Evolutionary conservation across 1,139 yeast genomes (phyloP).

Genomic region (Chernovozyma aurita): DNA sequence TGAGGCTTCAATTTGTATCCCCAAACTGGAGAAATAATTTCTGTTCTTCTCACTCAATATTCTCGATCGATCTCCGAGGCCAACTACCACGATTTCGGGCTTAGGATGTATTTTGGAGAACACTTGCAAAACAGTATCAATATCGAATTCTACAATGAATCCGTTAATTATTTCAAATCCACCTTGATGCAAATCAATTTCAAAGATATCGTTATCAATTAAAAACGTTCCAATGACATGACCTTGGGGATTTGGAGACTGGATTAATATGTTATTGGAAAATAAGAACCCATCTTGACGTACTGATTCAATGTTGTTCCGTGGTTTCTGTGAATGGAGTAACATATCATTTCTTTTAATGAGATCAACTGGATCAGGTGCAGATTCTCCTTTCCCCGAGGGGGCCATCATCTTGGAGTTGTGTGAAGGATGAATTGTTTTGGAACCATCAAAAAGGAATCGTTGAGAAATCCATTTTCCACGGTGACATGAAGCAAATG

Average conservation of each 20-base stretch:
- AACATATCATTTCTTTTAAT: slow-evolving; percentile 43
- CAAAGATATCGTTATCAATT: slow-evolving; percentile 59
- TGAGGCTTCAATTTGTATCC: slow-evolving; percentile 66
- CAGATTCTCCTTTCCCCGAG: slow-evolving; percentile 34
- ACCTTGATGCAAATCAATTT: slow-evolving; percentile 44
- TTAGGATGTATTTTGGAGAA: slow-evolving; percentile 63
- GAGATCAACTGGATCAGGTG: slow-evolving; percentile 43
- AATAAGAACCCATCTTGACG: slow-evolving; percentile 38
- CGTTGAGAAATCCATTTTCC: no score
- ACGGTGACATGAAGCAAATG: no score
- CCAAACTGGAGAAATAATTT: slow-evolving; percentile 47
- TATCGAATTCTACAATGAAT: slow-evolving; percentile 39
- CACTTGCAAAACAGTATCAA: slow-evolving; percentile 37
- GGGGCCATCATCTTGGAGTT: slow-evolving; percentile 22
- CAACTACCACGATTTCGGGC: slow-evolving; percentile 72
- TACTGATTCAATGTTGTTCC: slow-evolving; percentile 42
- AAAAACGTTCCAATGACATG: slow-evolving; percentile 53
- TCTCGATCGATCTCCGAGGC: slow-evolving; percentile 62
- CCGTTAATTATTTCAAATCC: slow-evolving; percentile 38
- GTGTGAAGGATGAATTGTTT: slow-evolving; percentile 12
- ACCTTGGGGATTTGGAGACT: slow-evolving; percentile 45
- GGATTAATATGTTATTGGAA: slow-evolving; percentile 32
- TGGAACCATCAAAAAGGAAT: slow-evolving; percentile 29
- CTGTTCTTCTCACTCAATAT: slow-evolving; percentile 55
- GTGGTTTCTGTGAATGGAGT: slow-evolving; percentile 40